Percentiles rank a stretch among this genome's conserved stretches.
phyloP scores from a whole-genome alignment of 352 stramenopile genomes.

The Phytopythium sindhum region DNA sequence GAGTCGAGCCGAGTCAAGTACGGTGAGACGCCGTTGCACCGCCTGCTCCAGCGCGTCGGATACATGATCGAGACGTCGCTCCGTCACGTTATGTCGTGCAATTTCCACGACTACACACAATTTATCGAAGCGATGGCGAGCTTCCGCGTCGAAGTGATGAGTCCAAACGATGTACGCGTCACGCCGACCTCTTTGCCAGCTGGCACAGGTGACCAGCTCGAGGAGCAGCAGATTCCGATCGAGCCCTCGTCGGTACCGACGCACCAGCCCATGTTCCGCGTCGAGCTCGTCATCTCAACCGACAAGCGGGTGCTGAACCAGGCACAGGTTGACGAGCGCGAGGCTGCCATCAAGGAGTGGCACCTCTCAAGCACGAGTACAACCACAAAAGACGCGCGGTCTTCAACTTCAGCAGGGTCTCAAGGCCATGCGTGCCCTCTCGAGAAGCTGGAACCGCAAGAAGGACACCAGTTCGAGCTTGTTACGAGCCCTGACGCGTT shows the following conservation, averaged over 20 bases:
- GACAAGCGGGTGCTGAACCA: conserved; percentile 61
- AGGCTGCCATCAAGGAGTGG: conserved; percentile 64
- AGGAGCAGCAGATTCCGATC: background rate
- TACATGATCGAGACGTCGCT: conserved; percentile 82
- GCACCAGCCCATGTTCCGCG: conserved; percentile 68
- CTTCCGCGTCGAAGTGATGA: conserved; percentile 50
- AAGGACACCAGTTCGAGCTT: conserved; percentile 80
- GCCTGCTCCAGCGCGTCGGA: conserved; percentile 74
- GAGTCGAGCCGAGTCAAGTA: conserved; percentile 74
- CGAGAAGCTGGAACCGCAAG: conserved; percentile 32
- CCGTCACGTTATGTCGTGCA: conserved; percentile 52
- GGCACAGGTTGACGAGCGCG: conserved; percentile 42
- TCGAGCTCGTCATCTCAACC: conserved; percentile 64
- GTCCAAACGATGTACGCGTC: conserved; percentile 45
- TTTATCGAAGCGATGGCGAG: conserved; percentile 70
- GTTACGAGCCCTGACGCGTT: conserved; percentile 66
- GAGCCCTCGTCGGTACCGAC: conserved; percentile 6
- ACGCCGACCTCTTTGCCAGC: background rate
- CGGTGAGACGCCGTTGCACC: conserved; percentile 43
- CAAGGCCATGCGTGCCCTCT: conserved; percentile 42
- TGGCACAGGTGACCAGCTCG: background rate
- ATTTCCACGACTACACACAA: conserved; percentile 64
- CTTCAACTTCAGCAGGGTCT: background rate
- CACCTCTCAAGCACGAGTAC: conserved; percentile 46
- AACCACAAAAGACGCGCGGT: conserved; percentile 13